Evolutionary conservation across 805 yeast species (phyloP), one percentile per base, ranked within the genome.

Genomic region (Jamesozyma rosinii): DNA sequence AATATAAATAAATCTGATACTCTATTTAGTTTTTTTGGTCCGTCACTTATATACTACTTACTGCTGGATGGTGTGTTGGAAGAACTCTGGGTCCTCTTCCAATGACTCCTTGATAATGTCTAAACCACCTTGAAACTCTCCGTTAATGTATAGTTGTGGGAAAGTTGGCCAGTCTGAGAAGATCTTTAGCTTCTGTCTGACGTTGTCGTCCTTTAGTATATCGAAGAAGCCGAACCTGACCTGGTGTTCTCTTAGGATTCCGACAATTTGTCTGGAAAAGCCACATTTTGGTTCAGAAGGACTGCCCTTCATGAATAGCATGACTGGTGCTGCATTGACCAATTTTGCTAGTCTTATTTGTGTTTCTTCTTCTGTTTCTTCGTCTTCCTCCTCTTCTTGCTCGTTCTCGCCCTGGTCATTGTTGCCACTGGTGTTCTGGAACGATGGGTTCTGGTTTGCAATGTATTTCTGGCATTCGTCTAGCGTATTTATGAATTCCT

Each of bases 211-310:
- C 64, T 90, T 92, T 54, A 92, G 73, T 48, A 92, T 92, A 66
- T 92, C 98, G 56, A 92, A 92, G 62, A 92, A 92, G 0, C 99
- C 99, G 61, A 92, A 92, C 61, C 97, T 77, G 29, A 90, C 95
- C 65, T 87, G 95, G 63, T 90, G 86, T 58, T 92, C 98, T 59
- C 99, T 77, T 47, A 92, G 69, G 37, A 92, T 86, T 17, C 95
- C 97, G 43, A 92, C 97, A 55, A 89, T 69, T 65, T 92, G 98
- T 64, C 99, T 77, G 5, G 97, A 88, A 59, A 92, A 92, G 1
- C 98, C 99, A 70, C 99, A 92, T 65, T 88, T 94, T 34, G 98
- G 98, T 46, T 83, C 88, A 57, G 90, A 95, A 15, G 98, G 98
- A 2, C 96, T 90, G 15, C 98, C 98, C 67, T 92, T 92, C 98